Conservation (phyloP, 345 rosid genomes). For the Corymbia maculata region DNA sequence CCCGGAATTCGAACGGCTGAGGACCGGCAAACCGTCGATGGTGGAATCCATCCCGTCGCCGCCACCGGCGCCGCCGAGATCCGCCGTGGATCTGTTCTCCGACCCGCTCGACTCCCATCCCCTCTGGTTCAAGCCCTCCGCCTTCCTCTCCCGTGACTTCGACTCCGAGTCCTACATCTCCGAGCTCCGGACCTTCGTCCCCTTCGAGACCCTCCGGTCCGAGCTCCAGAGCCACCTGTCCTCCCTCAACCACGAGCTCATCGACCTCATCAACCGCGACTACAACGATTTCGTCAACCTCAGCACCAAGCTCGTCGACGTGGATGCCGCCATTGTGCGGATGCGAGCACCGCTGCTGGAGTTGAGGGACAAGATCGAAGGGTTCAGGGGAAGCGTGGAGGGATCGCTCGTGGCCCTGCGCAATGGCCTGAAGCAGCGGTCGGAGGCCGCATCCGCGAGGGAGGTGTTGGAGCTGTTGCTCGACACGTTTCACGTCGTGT, state of each 20-base stretch:
- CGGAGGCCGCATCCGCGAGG: slow-evolving; percentile 88
- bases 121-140: slow-evolving; percentile 84
- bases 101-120: slow-evolving; percentile 88
- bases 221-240: slow-evolving; percentile 83
- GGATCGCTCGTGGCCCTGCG: slow-evolving; percentile 57
- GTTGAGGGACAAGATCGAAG: slow-evolving; percentile 82
- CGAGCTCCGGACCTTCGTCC: slow-evolving; percentile 95
- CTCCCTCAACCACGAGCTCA: slow-evolving; percentile 87
- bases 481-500: slow-evolving; percentile 92
- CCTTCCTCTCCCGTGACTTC: slow-evolving; percentile 73
- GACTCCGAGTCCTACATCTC: slow-evolving; percentile 87
- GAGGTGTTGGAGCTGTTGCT: slow-evolving; percentile 80
- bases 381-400: slow-evolving; percentile 63
- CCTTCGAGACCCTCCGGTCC: slow-evolving; percentile 87
- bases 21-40: neutral
- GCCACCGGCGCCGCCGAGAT: slow-evolving; percentile 54
- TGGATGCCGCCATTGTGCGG: slow-evolving; percentile 85
- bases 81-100: slow-evolving; percentile 78
- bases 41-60: slow-evolving; percentile 38
- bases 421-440: slow-evolving; percentile 81
- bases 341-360: slow-evolving; percentile 95
- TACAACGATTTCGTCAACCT: slow-evolving; percentile 92
- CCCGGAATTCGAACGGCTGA: neutral
- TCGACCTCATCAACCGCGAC: slow-evolving; percentile 97
- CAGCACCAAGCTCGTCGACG: slow-evolving; percentile 93